A percentile compares a stretch with the other conserved stretches of the same genome.
phyloP scores from a whole-genome alignment of 768 basidiomycete genomes.

The Macrocybe gigantea region DNA sequence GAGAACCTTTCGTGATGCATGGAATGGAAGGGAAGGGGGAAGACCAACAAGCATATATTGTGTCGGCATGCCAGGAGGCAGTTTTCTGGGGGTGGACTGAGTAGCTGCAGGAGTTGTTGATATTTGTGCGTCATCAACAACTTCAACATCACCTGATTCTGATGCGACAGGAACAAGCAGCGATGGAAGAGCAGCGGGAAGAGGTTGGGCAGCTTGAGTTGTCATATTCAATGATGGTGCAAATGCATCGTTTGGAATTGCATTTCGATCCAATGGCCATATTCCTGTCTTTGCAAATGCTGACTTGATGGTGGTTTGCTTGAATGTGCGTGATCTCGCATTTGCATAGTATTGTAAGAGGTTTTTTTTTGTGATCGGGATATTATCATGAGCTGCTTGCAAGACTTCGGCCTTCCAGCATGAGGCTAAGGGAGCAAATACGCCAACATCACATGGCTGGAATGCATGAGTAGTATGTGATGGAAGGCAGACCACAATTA shows the following conservation, averaged over 20 bases:
- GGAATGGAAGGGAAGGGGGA: too few relatives aligned
- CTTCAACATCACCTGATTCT: too few relatives aligned
- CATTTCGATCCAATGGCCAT: constrained; percentile 10
- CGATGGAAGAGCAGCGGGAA: constrained; percentile 11
- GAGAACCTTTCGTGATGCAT: too few relatives aligned
- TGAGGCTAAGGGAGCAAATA: constrained; percentile 28
- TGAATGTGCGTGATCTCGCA: constrained; percentile 11
- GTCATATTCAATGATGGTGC: constrained; percentile 7
- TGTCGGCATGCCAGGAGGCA: too few relatives aligned
- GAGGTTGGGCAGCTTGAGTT: constrained; percentile 16
- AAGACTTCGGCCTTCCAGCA: constrained; percentile 24
- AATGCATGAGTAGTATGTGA: constrained; percentile 29
- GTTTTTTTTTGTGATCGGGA: constrained; percentile 5
- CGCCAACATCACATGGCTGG: constrained; percentile 29
- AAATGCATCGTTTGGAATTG: constrained; percentile 5
- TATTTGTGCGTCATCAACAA: too few relatives aligned
- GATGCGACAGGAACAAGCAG: neutral
- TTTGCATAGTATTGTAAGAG: too few relatives aligned
- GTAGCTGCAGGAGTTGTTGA: too few relatives aligned
- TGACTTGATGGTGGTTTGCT: constrained; percentile 12
- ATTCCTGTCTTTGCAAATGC: constrained; percentile 17
- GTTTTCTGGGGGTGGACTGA: too few relatives aligned
- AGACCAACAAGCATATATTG: too few relatives aligned
- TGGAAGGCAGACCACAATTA: too few relatives aligned
- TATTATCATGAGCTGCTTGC: neutral